Conservation (phyloP, 805 yeast species). For the Ogataea ganodermae region DNA sequence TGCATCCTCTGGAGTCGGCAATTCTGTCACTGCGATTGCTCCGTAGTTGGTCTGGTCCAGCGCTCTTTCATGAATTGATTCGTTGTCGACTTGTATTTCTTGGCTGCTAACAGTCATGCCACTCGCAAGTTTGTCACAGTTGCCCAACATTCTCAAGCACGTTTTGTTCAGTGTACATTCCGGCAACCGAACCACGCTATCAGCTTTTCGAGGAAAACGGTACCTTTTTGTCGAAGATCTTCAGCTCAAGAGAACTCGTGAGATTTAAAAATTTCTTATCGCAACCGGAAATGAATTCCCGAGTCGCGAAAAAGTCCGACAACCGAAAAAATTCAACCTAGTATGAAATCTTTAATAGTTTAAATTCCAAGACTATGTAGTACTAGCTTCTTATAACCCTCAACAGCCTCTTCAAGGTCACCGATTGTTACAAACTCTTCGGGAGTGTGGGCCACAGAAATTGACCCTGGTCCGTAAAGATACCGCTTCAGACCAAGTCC, state of each 20-base stretch:
- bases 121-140: neutral
- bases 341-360: too few species aligned
- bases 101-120: neutral
- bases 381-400: constrained; percentile 49
- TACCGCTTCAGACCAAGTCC: constrained; percentile 37
- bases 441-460: constrained; percentile 50
- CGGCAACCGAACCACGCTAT: neutral
- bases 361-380: constrained; percentile 3
- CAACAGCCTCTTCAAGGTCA: constrained; percentile 49
- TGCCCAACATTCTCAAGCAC: too few species aligned
- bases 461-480: constrained; percentile 62
- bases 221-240: neutral
- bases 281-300: constrained; percentile 10
- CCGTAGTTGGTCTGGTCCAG: neutral
- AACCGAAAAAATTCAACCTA: too few species aligned
- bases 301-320: neutral
- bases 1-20: neutral
- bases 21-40: neutral
- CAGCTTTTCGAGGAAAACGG: neutral
- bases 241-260: neutral
- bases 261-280: constrained; percentile 1
- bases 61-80: neutral
- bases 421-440: constrained; percentile 34
- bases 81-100: neutral
- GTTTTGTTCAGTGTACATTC: too few species aligned